Evolutionary conservation across 352 stramenopile species (phyloP), one percentile per base, ranked within the genome.

Genomic region (Phytophthora constricta): DNA sequence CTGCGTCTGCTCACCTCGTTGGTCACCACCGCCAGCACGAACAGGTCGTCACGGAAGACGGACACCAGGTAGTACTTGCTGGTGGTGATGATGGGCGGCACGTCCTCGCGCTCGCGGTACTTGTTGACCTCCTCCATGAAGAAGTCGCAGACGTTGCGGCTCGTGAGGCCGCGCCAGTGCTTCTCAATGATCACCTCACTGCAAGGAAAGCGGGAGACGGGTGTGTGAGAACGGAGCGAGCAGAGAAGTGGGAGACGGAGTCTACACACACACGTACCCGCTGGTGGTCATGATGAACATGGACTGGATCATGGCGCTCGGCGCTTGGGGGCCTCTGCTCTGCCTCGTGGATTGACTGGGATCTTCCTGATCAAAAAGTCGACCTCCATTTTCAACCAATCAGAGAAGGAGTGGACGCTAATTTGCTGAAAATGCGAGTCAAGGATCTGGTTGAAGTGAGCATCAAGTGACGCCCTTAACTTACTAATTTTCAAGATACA

Each of bases 131-230:
- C 89, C 58, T 98, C 93, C 96, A 98, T 98, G 83, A 99, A 99
- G 70, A 97, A 97, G 61, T 99, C 97, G 77, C 97, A 99, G 51
- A 99, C 90, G 60, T 92, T 97, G 58, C 97, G 92, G 58, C 84
- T 96, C 27, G 96, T 99, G 49, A 98, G 85, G 3, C 92, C 96
- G 25, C 97, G 94, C 91, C 98, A 99, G 77, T 99, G 97, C 70
- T 98, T 98, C 80, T 99, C 97, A 70, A 99, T 98, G 63, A 99
- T 91, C 48, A 99, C 91, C 83, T 99, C 97, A 65, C 89, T 96
- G 65, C 16, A 59, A 42, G 46, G 26, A 14, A 51, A 16, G 28
- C 37, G 65, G 69, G 33, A 82, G 57, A n/a, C n/a, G 5, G 5
- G 17, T 14, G 19, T 22, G 31, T 46, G 23, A 25, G 28, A 14